Evolutionary conservation across 495 filamentous ascomycete species (phyloP).

Genomic region (Tetracladium marchalianum): DNA sequence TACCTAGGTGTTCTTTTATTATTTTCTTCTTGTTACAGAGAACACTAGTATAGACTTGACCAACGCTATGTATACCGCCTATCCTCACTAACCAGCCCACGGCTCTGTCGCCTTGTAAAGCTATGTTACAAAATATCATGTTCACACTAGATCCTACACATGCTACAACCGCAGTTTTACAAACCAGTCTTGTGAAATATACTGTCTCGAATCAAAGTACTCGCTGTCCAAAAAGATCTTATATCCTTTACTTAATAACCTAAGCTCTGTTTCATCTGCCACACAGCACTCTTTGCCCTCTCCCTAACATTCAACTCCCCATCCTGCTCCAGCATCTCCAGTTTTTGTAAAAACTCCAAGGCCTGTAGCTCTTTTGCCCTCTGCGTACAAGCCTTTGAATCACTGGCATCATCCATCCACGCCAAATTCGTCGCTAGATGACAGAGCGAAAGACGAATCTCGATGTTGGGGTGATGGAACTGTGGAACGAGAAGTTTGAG

Average conservation of each 20-base stretch:
- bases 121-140: too few relatives aligned
- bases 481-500: conserved; percentile 59
- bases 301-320: conserved; percentile 75
- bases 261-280: conserved; percentile 43
- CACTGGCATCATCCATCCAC: conserved; percentile 63
- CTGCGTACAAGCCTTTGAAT: conserved; percentile 47
- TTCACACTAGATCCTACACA: too few relatives aligned
- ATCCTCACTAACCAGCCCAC: too few relatives aligned
- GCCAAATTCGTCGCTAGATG: conserved; percentile 79
- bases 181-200: too few relatives aligned
- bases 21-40: too few relatives aligned
- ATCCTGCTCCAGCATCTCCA: conserved; percentile 59
- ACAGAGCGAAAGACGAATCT: conserved; percentile 64
- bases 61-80: too few relatives aligned
- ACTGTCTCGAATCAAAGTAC: too few relatives aligned
- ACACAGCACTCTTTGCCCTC: conserved; percentile 66
- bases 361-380: conserved; percentile 58
- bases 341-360: conserved; percentile 58
- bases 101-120: too few relatives aligned
- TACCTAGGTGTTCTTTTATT: too few relatives aligned
- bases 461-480: conserved; percentile 57
- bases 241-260: background rate
- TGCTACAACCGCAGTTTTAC: too few relatives aligned
- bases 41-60: too few relatives aligned
- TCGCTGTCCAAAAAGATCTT: background rate